Evolutionary conservation across 371 early-diverging fungal species (phyloP), one percentile per base, ranked within the genome.

Genomic region (Quaeritorhiza haematococci): DNA sequence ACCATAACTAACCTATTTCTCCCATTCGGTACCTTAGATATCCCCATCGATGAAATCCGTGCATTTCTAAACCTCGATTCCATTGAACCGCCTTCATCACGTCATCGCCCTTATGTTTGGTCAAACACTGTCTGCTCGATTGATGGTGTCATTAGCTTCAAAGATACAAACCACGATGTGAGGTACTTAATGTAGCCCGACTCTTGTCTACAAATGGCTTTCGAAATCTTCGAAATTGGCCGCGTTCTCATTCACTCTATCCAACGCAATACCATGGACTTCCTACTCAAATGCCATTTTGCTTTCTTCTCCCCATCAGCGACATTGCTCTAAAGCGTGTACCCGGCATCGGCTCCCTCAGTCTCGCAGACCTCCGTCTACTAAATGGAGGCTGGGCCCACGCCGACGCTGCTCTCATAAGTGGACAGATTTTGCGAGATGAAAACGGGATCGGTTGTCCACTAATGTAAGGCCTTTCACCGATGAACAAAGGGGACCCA

Each of bases 321-420:
- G 68, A 68, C 33, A 48, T 69, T 33, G 64, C 62, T 7, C 55
- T 69, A 4, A 62, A 62, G 55, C 24, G 28, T 10, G 59, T 62
- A 8, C 42, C 47, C 19, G 53, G 45, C 5, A 47, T 59, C 17
- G 65, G 57, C 4, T 34, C 35, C 7, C 52, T 49, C 49, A 55
- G 59, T 19, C 26, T 55, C n/a, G 69, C 63, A 1, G 65, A 69
- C 41, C 65, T 33, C 33, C 35, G 69, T 23, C 60, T 65, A 10
- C 45, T 69, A 5, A 69, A 69, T 46, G 43, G 54, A 15, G 69
- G 67, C 10, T 69, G 69, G 69, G 48, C 59, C 24, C 47, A 49
- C 43, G 55, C 69, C 4, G 69, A 69, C 44, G 65, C 62, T n/a
- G 64, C 59, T 7, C 53, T 69, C 19, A 45, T 59, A 7, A 62